A percentile compares a stretch with the other conserved stretches of the same genome.
These are phyloP conservation scores for Stereocaulon alpinum DNA, from an alignment of 495 filamentous ascomycete species.

Conservation along the genomic window DNA sequence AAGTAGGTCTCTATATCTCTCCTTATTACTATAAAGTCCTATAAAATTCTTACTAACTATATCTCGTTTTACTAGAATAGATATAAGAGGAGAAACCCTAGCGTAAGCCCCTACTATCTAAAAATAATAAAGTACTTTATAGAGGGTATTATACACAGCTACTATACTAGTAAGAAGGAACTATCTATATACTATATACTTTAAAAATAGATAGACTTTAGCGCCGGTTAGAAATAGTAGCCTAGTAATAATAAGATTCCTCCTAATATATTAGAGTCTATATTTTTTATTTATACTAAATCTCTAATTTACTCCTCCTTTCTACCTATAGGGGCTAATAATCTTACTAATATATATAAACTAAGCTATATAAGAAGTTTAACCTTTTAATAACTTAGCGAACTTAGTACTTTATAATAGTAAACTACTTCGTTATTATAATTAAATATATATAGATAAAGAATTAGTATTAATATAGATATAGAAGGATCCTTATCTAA, in stretches of 20 bases:
- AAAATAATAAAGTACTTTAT: background rate
- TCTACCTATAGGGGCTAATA: too few relatives aligned
- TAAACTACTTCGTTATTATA: slow-evolving; percentile 16
- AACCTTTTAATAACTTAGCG: too few relatives aligned
- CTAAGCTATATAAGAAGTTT: too few relatives aligned
- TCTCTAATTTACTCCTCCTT: too few relatives aligned
- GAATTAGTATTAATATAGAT: background rate
- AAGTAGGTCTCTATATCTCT: background rate
- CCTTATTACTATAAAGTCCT: background rate
- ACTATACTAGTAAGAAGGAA: slow-evolving; percentile 1
- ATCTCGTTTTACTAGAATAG: slow-evolving; percentile 6
- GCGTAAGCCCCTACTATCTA: background rate
- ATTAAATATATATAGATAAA: slow-evolving; percentile 16
- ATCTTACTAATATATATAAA: too few relatives aligned
- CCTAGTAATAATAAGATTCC: slow-evolving; percentile 12
- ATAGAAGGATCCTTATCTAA: background rate
- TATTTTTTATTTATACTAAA: slow-evolving; percentile 8
- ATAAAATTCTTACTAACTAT: slow-evolving; percentile 4
- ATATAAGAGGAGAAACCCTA: slow-evolving; percentile 8
- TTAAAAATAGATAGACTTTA: slow-evolving; percentile 14
- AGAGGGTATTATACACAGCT: background rate
- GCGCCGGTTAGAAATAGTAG: slow-evolving; percentile 10
- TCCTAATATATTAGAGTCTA: slow-evolving; percentile 5
- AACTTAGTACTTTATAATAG: slow-evolving; percentile 6
- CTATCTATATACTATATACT: slow-evolving; percentile 2